These are phyloP conservation scores for Penicillium sp. DNA, from an alignment of 2,329 filamentous ascomycete genomes.

Conservation along the genomic window DNA sequence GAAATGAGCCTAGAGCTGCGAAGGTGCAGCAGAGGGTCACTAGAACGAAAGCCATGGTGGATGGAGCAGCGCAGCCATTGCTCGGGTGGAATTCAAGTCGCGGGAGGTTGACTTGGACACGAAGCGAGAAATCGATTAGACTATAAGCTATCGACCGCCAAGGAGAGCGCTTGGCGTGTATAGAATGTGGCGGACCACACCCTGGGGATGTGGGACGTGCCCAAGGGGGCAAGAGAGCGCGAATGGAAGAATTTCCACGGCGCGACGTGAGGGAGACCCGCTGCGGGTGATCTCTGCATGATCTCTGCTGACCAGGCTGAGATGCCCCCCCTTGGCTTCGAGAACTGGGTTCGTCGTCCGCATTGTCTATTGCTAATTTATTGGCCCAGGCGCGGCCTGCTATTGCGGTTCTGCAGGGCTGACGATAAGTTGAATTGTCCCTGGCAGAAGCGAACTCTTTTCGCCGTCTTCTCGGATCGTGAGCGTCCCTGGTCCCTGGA, in stretches of 20 bases:
- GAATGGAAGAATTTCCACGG: conserved; percentile 2
- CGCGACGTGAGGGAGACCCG: conserved; percentile 18
- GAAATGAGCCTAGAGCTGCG: conserved; percentile 48
- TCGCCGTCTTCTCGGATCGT: too few species aligned
- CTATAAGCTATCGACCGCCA: not conserved
- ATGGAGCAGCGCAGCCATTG: conserved; percentile 15
- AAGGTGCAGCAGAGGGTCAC: conserved; percentile 42
- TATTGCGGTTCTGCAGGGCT: too few species aligned
- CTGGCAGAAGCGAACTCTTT: too few species aligned
- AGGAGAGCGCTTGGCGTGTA: conserved; percentile 7
- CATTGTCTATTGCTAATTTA: not conserved
- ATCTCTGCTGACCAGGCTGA: not conserved
- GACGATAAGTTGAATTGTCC: too few species aligned
- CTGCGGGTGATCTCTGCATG: conserved; percentile 1
- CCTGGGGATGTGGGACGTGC: conserved; percentile 20
- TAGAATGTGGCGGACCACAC: conserved; percentile 21
- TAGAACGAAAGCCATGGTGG: conserved; percentile 29
- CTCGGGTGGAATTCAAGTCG: not conserved
- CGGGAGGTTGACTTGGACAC: not conserved
- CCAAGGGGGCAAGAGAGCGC: conserved; percentile 16
- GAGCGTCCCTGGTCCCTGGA: too few species aligned
- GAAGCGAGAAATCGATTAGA: too few species aligned
- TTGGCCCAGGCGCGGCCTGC: too few species aligned
- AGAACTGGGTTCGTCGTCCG: not conserved
- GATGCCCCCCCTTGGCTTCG: not conserved